Percentiles rank a stretch among this genome's conserved stretches.
Conservation (phyloP, 2,329 filamentous ascomycete genomes). For the Fusarium udum region DNA sequence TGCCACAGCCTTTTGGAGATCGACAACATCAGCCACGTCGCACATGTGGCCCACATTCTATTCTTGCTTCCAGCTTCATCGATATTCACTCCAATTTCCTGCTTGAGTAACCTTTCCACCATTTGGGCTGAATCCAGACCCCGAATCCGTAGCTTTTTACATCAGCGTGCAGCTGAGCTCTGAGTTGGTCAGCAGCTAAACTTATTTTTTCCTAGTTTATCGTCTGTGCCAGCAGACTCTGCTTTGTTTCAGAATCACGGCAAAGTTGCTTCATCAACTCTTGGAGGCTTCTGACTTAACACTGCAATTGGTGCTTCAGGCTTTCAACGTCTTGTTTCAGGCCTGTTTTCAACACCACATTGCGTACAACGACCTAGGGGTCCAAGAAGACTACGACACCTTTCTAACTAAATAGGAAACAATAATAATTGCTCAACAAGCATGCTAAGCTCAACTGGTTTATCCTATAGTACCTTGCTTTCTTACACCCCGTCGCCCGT, state of each 20-base stretch:
- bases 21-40: slow-evolving; percentile 33
- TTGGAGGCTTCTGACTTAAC: background rate
- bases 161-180: slow-evolving; percentile 23
- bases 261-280: slow-evolving; percentile 22
- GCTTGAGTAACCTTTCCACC: slow-evolving; percentile 5
- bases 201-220: background rate
- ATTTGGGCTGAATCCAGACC: slow-evolving; percentile 9
- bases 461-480: background rate
- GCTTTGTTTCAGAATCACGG: slow-evolving; percentile 27
- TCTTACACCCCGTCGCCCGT: background rate
- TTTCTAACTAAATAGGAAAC: background rate
- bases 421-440: background rate
- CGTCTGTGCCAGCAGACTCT: slow-evolving; percentile 10
- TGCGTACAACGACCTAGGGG: background rate
- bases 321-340: slow-evolving; percentile 24
- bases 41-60: slow-evolving; percentile 25
- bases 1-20: slow-evolving; percentile 17
- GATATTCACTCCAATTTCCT: slow-evolving; percentile 21
- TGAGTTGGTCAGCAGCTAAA: slow-evolving; percentile 10
- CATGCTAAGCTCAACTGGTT: background rate
- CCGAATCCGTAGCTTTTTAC: slow-evolving; percentile 5
- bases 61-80: slow-evolving; percentile 16
- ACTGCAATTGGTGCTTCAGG: slow-evolving; percentile 23
- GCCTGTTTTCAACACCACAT: background rate
- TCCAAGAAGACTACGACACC: background rate